Base-by-base conservation (phyloP, 1,284 basidiomycete genomes). In the Tausonia pullulans region DNA sequence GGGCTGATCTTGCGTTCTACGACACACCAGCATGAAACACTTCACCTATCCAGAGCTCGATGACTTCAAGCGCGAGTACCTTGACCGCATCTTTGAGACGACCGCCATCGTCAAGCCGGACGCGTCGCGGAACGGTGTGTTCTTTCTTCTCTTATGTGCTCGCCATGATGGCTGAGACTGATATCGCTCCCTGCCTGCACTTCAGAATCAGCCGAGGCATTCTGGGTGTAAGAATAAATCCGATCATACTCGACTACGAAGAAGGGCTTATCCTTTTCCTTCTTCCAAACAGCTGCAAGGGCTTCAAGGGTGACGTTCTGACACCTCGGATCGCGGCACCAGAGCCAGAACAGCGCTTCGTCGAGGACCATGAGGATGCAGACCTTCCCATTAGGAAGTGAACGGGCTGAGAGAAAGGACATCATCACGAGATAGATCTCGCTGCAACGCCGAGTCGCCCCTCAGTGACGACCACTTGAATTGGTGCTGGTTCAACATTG, bases 41-140 rank as follows among this genome's bases (percentile, higher is more conserved):
- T 66, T 66, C 40, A 44, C 50, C 27, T 63, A 59, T 48, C 65
- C 65, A n/a, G 61, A 63, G n/a, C 50, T 66, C 27, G 44, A 27
- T 4, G 44, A 46, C 7, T 66, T 66, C 53, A 59, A 59, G 44
- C 51, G 58, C 13, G 58, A 52, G 7, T 58, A 53, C 14, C 57
- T 66, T 13, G 44, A 63, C 9, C 51, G 46, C 5, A 63, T 51
- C 6, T 66, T 66, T 51, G 61, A 62, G 2, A 40, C 40, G 6
- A 58, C 63, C 39, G 13, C 1, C 6, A 27, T 50, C n/a, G 14
- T 48, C 27, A 66, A 66, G 52, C 65, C 65, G 2, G 65, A 66
- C 11, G 61, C 65, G 6, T 62, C 51, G 5, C 27, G 61, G 40
- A 39, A 40, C 39, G 58, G 63, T 64, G 1, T 16, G 62, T 59